A percentile compares a stretch with the other conserved stretches of the same genome.
Conservation (phyloP, 2,329 filamentous ascomycete genomes). For the Acephala macrosclerotiorum region DNA sequence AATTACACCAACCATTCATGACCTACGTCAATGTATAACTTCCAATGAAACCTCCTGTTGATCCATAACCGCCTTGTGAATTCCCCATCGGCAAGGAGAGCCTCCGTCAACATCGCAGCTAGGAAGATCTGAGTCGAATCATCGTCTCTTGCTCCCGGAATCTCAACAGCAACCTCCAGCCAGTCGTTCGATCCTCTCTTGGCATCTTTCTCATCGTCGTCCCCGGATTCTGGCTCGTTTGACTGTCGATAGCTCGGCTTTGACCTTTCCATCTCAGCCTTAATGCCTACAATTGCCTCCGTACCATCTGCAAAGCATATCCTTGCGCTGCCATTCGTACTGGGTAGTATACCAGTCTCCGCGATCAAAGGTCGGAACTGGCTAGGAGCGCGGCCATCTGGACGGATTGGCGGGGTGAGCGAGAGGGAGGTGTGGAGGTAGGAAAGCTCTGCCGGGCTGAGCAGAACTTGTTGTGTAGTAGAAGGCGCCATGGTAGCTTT, state of each 20-base stretch:
- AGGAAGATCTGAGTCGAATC: constrained; percentile 89
- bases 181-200: constrained; percentile 68
- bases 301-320: constrained; percentile 95
- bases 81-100: constrained; percentile 75
- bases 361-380: constrained; percentile 92
- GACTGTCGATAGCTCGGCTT: constrained; percentile 36
- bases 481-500: constrained; percentile 58
- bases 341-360: constrained; percentile 88
- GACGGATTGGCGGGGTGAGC: constrained; percentile 83
- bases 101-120: constrained; percentile 87
- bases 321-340: constrained; percentile 89
- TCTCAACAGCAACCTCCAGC: constrained; percentile 91
- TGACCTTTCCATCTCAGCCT: constrained; percentile 90
- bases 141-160: constrained; percentile 89
- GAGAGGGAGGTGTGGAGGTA: constrained; percentile 91
- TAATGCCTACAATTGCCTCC: constrained; percentile 94
- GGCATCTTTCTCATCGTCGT: constrained; percentile 46
- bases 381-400: constrained; percentile 81
- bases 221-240: constrained; percentile 35
- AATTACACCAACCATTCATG: no score
- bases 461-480: constrained; percentile 69
- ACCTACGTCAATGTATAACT: constrained; percentile 90
- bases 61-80: constrained; percentile 80
- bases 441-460: constrained; percentile 95
- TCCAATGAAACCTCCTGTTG: constrained; percentile 94